Percentiles rank a stretch among this genome's conserved stretches.
phyloP scores from a whole-genome alignment of 352 stramenopile species.

The Phytophthora brassicae region DNA sequence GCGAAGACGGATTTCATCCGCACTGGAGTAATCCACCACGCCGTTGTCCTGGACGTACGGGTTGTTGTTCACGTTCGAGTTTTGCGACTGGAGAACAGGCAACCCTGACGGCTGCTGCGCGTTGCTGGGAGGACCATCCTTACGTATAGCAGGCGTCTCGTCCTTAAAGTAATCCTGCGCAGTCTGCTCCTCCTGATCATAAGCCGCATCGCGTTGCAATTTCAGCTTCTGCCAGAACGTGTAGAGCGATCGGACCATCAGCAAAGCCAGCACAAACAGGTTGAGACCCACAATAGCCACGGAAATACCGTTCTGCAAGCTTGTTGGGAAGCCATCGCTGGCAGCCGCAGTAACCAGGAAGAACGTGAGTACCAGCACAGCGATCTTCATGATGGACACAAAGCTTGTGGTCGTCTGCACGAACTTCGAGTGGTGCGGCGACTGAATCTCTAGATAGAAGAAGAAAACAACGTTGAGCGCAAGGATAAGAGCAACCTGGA shows the following conservation, averaged over 20 bases:
- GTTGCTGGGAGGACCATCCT: conserved; percentile 37
- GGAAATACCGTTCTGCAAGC: conserved; percentile 70
- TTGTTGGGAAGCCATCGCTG: conserved; percentile 55
- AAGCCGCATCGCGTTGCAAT: conserved; percentile 59
- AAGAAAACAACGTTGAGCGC: conserved; percentile 66
- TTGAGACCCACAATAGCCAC: conserved; percentile 71
- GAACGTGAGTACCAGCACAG: conserved; percentile 70
- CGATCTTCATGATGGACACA: conserved; percentile 79
- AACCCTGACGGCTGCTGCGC: conserved; percentile 22
- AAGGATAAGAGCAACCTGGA: conserved; percentile 61
- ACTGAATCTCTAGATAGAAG: conserved; percentile 72
- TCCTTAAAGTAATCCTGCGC: conserved; percentile 72
- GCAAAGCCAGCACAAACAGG: conserved; percentile 61
- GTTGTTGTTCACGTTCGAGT: conserved; percentile 33
- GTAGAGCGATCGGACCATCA: conserved; percentile 72
- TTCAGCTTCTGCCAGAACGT: conserved; percentile 76
- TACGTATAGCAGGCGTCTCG: conserved; percentile 45
- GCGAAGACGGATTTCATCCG: conserved; percentile 59
- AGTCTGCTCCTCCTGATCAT: conserved; percentile 62
- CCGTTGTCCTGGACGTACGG: conserved; percentile 44
- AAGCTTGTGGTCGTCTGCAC: conserved; percentile 75
- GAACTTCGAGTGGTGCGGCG: conserved; percentile 69
- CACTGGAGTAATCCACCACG: conserved; percentile 36
- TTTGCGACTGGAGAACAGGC: conserved; percentile 24
- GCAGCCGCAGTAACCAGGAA: conserved; percentile 64